phyloP scores from a whole-genome alignment of 257 asterid genomes.

The Nemophila menziesii region DNA sequence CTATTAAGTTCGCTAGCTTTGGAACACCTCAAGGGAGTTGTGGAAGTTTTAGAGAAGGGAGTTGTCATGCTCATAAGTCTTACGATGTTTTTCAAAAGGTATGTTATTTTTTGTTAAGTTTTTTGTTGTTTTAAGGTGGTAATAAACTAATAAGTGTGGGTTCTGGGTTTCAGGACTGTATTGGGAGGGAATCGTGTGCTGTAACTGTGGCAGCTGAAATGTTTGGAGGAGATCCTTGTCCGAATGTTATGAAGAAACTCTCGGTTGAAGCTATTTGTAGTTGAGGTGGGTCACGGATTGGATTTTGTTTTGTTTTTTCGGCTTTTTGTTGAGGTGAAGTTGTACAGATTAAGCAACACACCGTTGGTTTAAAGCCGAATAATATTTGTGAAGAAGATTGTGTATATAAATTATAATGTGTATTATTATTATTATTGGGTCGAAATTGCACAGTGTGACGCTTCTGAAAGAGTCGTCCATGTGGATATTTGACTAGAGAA shows the following conservation, averaged over 20 bases:
- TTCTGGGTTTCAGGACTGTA: slow-evolving; percentile 68
- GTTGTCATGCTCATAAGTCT: slow-evolving; percentile 75
- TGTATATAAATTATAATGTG: slow-evolving; percentile 23
- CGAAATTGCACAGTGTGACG: slow-evolving; percentile 34
- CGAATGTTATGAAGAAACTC: slow-evolving; percentile 78
- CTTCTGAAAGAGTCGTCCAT: slow-evolving; percentile 55
- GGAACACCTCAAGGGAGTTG: slow-evolving; percentile 82
- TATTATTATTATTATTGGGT: slow-evolving; percentile 12
- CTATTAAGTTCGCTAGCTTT: slow-evolving; percentile 83
- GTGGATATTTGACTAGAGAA: slow-evolving; percentile 25
- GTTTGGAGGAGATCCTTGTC: slow-evolving; percentile 96
- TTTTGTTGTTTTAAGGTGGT: background rate
- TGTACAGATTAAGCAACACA: slow-evolving; percentile 50
- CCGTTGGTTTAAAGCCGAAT: slow-evolving; percentile 25
- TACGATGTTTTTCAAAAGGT: slow-evolving; percentile 77
- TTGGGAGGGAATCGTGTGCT: slow-evolving; percentile 64
- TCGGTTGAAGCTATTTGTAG: slow-evolving; percentile 87
- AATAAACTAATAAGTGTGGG: too few relatives aligned
- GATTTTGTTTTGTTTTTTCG: slow-evolving; percentile 4
- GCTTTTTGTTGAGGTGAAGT: slow-evolving; percentile 31
- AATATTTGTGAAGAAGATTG: slow-evolving; percentile 22
- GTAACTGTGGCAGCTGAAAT: slow-evolving; percentile 82
- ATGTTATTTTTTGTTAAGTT: background rate
- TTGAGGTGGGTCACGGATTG: slow-evolving; percentile 16
- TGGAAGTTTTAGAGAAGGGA: slow-evolving; percentile 64